A percentile compares a stretch with the other conserved stretches of the same genome.
Evolutionary conservation across 2,329 filamentous ascomycete species (phyloP).

Genomic region (Aspergillus aculeatus): DNA sequence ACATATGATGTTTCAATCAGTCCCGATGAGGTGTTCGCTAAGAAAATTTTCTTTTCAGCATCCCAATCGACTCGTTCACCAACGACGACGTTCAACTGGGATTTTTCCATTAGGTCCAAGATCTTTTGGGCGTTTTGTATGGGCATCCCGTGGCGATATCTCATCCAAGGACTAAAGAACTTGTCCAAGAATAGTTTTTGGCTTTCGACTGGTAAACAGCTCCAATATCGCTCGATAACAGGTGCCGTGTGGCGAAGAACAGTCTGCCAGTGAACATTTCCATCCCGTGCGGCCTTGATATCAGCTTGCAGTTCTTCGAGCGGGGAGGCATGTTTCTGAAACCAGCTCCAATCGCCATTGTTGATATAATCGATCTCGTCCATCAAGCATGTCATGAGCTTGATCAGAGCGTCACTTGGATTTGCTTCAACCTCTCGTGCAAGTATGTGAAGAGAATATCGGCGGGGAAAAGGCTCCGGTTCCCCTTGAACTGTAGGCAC

Average conservation of each 20-base stretch:
- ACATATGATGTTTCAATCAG: conserved; percentile 9
- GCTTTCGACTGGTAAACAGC: not conserved
- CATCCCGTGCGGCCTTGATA: not conserved
- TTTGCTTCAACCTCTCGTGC: conserved; percentile 6
- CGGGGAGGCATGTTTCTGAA: conserved; percentile 9
- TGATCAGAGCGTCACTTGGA: conserved; percentile 2
- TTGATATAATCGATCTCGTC: conserved; percentile 10
- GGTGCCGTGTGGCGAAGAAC: conserved; percentile 10
- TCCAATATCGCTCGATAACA: conserved; percentile 12
- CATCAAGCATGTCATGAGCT: conserved; percentile 10
- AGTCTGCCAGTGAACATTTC: conserved; percentile 5
- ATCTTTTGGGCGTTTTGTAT: conserved; percentile 10
- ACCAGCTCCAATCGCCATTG: conserved; percentile 11
- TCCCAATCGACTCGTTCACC: conserved; percentile 8
- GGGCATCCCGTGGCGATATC: conserved; percentile 14
- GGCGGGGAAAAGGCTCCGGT: conserved; percentile 3
- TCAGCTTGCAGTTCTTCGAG: conserved; percentile 3
- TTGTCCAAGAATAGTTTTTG: conserved; percentile 12
- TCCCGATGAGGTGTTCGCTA: conserved; percentile 4
- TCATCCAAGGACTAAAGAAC: conserved; percentile 13
- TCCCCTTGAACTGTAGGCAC: conserved; percentile 13
- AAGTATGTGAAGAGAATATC: conserved; percentile 5
- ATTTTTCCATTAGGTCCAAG: conserved; percentile 5
- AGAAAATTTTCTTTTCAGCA: not conserved
- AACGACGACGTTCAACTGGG: conserved; percentile 7